Percentiles rank a stretch among this genome's conserved stretches.
phyloP scores from a whole-genome alignment of 2,329 filamentous ascomycete species.

The Trichophyton schoenleinii region DNA sequence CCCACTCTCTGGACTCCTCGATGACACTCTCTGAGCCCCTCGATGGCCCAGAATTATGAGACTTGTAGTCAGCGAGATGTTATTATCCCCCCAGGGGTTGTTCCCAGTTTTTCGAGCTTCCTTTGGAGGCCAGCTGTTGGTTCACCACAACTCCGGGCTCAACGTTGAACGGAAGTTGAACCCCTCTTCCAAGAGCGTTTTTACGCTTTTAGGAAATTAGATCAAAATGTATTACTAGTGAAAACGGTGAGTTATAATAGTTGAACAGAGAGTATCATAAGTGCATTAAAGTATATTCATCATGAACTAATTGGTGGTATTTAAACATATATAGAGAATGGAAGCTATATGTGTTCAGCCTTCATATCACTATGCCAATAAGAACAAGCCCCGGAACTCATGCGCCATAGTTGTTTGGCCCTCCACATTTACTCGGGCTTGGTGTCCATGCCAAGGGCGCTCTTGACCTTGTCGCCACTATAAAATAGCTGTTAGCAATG shows the following conservation, averaged over 20 bases:
- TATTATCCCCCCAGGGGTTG: neutral
- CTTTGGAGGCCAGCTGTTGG: neutral
- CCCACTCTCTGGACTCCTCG: neutral
- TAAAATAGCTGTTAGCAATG: neutral
- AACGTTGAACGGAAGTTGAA: neutral
- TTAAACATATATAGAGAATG: neutral
- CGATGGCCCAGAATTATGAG: neutral
- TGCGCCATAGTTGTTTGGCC: neutral
- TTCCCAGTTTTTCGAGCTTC: neutral
- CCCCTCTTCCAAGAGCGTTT: neutral
- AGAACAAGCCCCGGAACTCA: neutral
- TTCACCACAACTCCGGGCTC: neutral
- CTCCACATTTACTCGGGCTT: slow-evolving; percentile 3
- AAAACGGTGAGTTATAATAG: no score
- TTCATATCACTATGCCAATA: neutral
- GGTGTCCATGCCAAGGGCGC: slow-evolving; percentile 27
- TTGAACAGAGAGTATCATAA: neutral
- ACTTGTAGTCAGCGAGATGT: neutral
- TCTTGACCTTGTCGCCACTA: slow-evolving; percentile 35
- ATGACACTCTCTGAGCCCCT: neutral
- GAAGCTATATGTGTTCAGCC: neutral
- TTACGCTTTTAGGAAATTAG: neutral
- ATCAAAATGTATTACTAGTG: neutral
- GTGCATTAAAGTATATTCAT: slow-evolving; percentile 1
- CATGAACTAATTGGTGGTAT: neutral